These are phyloP conservation scores for Furcasterigmium furcatum DNA, from an alignment of 2,329 filamentous ascomycete genomes.

Conservation along the genomic window DNA sequence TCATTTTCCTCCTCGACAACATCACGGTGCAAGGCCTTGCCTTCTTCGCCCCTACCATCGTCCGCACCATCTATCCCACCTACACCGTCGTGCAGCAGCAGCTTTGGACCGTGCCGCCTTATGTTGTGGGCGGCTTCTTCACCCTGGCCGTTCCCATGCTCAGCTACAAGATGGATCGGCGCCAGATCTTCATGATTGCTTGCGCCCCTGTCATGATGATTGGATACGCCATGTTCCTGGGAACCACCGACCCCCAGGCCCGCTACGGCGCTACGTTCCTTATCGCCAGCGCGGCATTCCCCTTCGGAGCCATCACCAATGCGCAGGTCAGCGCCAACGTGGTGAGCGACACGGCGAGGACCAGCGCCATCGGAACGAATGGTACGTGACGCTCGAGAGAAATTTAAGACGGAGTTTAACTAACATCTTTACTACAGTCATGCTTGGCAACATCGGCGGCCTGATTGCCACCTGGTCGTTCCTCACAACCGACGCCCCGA, in stretches of 20 bases:
- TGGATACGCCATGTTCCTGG: conserved; percentile 68
- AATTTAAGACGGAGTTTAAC: too few species aligned
- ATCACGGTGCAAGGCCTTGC: conserved; percentile 71
- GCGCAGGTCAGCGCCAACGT: conserved; percentile 67
- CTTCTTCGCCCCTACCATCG: conserved; percentile 71
- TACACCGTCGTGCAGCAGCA: conserved; percentile 58
- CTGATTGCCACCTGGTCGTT: conserved; percentile 14
- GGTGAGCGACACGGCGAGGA: conserved; percentile 63
- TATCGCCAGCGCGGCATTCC: conserved; percentile 59
- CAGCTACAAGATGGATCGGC: conserved; percentile 55
- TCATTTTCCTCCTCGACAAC: conserved; percentile 63
- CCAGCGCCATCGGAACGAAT: conserved; percentile 56
- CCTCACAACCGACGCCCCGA: conserved; percentile 10
- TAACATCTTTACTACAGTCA: conserved; percentile 35
- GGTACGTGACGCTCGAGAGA: conserved; percentile 19
- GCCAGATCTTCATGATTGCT: conserved; percentile 58
- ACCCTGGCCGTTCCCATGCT: conserved; percentile 55
- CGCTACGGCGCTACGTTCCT: conserved; percentile 69
- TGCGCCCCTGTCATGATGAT: conserved; percentile 59
- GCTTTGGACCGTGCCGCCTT: conserved; percentile 67
- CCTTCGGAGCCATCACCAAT: conserved; percentile 61
- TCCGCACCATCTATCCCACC: conserved; percentile 63
- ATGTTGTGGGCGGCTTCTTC: conserved; percentile 63
- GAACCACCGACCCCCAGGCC: conserved; percentile 41
- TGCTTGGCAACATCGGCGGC: conserved; percentile 12